These are phyloP conservation scores for Serendipita sp. DNA, from an alignment of 768 basidiomycete genomes.

Conservation along the genomic window DNA sequence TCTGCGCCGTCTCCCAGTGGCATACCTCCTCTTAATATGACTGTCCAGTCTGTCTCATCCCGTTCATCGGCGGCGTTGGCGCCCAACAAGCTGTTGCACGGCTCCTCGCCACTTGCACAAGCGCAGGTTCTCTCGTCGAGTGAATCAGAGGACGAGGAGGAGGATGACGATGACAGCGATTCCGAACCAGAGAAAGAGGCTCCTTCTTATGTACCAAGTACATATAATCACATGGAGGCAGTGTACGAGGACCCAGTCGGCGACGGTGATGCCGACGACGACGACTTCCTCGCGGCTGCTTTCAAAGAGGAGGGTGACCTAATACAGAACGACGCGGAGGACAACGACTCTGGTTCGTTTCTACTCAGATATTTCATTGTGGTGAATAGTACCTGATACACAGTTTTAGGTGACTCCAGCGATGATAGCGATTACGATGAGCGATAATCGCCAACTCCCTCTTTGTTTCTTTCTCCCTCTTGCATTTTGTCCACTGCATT, in stretches of 20 bases:
- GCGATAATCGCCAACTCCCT: background rate
- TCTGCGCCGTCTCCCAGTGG: background rate
- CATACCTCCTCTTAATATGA: background rate
- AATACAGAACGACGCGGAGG: background rate
- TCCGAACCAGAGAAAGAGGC: background rate
- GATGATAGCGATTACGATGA: slow-evolving; percentile 4
- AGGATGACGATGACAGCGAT: background rate
- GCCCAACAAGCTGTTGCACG: background rate
- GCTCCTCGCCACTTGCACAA: background rate
- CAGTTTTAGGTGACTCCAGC: background rate
- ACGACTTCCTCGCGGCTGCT: background rate
- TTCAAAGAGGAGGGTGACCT: background rate
- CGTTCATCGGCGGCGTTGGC: background rate
- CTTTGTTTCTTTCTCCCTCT: background rate
- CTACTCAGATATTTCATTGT: background rate
- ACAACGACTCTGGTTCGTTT: background rate
- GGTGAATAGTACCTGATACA: background rate
- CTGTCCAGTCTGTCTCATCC: background rate
- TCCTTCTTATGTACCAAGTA: background rate
- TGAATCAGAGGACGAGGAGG: background rate
- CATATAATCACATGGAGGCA: background rate
- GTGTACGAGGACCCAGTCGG: background rate
- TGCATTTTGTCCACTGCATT: background rate
- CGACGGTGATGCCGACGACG: background rate
- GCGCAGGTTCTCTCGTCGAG: background rate